These are phyloP conservation scores for Lactarius vividus DNA, from an alignment of 768 basidiomycete genomes.

Conservation along the genomic window DNA sequence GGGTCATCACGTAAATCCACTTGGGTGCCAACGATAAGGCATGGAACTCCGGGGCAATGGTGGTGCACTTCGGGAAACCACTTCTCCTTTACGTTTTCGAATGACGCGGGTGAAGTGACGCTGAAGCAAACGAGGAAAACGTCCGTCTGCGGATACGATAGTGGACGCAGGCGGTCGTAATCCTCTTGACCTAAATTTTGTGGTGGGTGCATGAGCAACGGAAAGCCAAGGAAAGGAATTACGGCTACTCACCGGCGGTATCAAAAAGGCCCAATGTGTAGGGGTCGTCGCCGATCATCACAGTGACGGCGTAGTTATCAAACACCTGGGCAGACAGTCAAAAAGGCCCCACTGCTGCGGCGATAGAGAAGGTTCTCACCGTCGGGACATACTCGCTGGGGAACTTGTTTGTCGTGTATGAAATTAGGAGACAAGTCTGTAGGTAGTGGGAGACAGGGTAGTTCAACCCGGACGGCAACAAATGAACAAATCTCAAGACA, in stretches of 20 bases:
- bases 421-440: conserved; percentile 94
- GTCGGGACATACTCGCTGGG: conserved; percentile 99
- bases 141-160: conserved; percentile 99
- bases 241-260: conserved; percentile 80
- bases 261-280: conserved; percentile 98
- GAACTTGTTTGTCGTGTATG: conserved; percentile 97
- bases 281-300: conserved; percentile 99
- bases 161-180: conserved; percentile 97
- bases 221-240: not conserved
- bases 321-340: conserved; percentile 59
- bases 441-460: not conserved
- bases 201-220: conserved; percentile 17
- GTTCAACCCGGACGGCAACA: not conserved
- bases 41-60: conserved; percentile 98
- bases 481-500: conserved; percentile 33
- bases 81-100: conserved; percentile 99
- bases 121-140: conserved; percentile 99
- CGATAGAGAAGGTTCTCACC: conserved; percentile 48
- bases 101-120: conserved; percentile 96
- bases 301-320: conserved; percentile 99
- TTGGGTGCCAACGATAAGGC: conserved; percentile 98
- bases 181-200: conserved; percentile 86
- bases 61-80: conserved; percentile 99
- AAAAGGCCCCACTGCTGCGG: conserved; percentile 26
- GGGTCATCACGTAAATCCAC: conserved; percentile 93